Evolutionary conservation across 805 yeast genomes (phyloP), one percentile per base, ranked within the genome.

Genomic region (Candida easanensis): DNA sequence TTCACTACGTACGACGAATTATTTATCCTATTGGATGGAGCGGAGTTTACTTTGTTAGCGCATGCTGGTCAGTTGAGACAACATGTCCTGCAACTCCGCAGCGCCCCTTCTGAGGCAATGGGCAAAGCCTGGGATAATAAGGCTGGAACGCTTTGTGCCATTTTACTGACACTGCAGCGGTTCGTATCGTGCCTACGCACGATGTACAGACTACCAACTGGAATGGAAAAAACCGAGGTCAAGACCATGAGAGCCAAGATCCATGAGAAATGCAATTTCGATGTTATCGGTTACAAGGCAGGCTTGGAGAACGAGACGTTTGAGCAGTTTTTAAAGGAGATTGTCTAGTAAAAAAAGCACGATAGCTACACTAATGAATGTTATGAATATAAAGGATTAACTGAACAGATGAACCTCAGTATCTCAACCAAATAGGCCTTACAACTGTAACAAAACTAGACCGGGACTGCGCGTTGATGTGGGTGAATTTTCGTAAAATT

Each of bases 1-100:
- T 70, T 79, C 33, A 49, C 53, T 0, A 64, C 71, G 0, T 56
- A 70, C 36, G 87, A 82, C 42, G 88, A 83, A 39, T 71, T 77
- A 0, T 69, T 73, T 36, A 45, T 65, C 0, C 23, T 81, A 1
- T 52, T 78, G 3, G 58, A 63, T 35, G 70, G 65, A 1, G 53
- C 81, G 27, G 80, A 80, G 22, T 5, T 37, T 4, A 23, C 49
- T 9, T 18, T 52, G 3, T 19, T 34, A 1, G 41, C 42, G 4
- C 45, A 46, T 27, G 53, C 45, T 15, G 22, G 43, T 1, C n/a
- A 31, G 2, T 28, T 52, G 17, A 42, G 42, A 19, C 35, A 14
- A 17, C 25, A 32, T 9, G 23, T 48, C 5, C 37, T 38, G 16
- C 17, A 16, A 9, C 16, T 27, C 8, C 36, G 28, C 11, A 22